Evolutionary conservation across 805 yeast species (phyloP).

Genomic region (Candida germanica): DNA sequence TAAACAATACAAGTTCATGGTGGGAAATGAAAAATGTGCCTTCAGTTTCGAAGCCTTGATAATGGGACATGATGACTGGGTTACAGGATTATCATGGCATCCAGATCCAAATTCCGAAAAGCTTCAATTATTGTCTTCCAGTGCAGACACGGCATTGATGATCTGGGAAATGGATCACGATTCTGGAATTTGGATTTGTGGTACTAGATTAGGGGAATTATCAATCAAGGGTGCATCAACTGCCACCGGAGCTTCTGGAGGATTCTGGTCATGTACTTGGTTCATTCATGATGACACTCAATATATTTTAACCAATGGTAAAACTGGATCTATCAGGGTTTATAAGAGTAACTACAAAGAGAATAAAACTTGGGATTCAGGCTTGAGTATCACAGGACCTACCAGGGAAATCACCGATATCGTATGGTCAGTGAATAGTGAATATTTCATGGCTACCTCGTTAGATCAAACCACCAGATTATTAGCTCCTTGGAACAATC

Average conservation of each 20-base stretch:
- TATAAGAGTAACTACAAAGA: conserved; percentile 49
- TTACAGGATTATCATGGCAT: conserved; percentile 81
- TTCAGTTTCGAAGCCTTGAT: conserved; percentile 87
- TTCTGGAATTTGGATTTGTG: conserved; percentile 89
- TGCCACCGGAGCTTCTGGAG: conserved; percentile 90
- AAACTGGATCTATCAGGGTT: conserved; percentile 87
- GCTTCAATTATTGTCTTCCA: conserved; percentile 68
- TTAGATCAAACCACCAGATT: conserved; percentile 92
- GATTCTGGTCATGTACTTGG: conserved; percentile 71
- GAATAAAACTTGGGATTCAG: conserved; percentile 40
- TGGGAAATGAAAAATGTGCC: conserved; percentile 42
- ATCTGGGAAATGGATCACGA: conserved; percentile 86
- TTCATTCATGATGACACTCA: conserved; percentile 33
- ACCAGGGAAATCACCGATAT: conserved; percentile 71
- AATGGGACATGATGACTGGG: conserved; percentile 99
- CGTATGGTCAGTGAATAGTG: conserved; percentile 68
- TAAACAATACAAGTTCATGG: conserved; percentile 63
- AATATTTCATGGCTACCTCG: conserved; percentile 72
- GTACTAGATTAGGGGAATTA: conserved; percentile 80
- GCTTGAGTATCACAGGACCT: conserved; percentile 72
- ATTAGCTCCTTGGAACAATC: conserved; percentile 57
- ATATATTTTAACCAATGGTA: conserved; percentile 75
- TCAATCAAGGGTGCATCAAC: conserved; percentile 96
- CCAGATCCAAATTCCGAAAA: conserved; percentile 34
- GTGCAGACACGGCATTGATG: conserved; percentile 92